Evolutionary conservation across 148 eudicot genomes (phyloP), one percentile per base, ranked within the genome.

Genomic region (Beta vulgaris): DNA sequence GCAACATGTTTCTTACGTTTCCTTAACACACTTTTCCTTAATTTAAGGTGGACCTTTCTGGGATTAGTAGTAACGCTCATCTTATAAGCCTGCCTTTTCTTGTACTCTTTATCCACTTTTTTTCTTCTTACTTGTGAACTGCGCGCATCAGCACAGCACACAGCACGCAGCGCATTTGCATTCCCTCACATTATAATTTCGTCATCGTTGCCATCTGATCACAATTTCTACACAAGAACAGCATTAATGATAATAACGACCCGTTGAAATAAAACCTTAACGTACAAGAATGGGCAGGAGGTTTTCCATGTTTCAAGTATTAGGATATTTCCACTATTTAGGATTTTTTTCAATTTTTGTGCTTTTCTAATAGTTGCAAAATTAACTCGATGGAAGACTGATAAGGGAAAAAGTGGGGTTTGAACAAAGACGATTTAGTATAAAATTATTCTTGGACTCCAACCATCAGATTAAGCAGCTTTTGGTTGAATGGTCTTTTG

Each of bases 61-160:
- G 58, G 40, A 49, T 46, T 0, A 44, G 31, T 29, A 31, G 28
- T 32, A 48, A 49, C 73, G 59, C 23, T 28, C 19, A 48, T 36
- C 44, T 25, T 68, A n/a, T n/a, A n/a, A 68, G 53, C 73, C 58
- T 69, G 40, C 58, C 3, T 68, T 68, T 43, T 44, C 73, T 46
- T 69, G 73, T 23, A 31, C 54, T 69, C 36, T 49, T 69, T 32
- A 28, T 69, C 42, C 53, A 42, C 16, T 23, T 21, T n/a, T 66
- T 66, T 28, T 21, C 21, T n/a, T 23, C 35, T 40, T 42, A 14
- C 28, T 42, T 40, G 34, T 60, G 14, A 29, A 3, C 34, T 7
- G 29, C 16, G 16, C 21, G 66, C 66, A 13, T 51, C 55, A 19
- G 57, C 57, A 51, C 55, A 19, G 57, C 57, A 51, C 57, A 9